A percentile compares a stretch with the other conserved stretches of the same genome.
Conservation (phyloP, 345 rosid genomes). For the Arabidopsis thaliana region DNA sequence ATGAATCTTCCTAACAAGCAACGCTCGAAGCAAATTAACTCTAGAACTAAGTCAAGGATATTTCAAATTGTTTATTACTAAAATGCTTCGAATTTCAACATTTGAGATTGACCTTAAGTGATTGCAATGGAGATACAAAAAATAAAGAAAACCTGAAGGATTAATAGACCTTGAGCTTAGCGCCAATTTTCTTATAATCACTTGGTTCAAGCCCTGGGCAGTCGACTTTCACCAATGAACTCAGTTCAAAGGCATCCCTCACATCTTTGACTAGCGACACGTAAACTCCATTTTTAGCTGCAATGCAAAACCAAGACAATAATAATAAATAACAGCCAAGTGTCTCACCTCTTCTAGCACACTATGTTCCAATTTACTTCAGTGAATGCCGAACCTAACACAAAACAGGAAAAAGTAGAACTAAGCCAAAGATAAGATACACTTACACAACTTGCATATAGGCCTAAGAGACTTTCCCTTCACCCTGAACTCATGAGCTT, state of each 20-base stretch:
- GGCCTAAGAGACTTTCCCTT: slow-evolving; percentile 82
- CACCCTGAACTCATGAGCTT: slow-evolving; percentile 65
- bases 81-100: background rate
- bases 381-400: slow-evolving; percentile 2
- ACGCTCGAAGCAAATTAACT: background rate
- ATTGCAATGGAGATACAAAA: slow-evolving; percentile 20
- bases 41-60: background rate
- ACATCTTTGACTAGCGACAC: slow-evolving; percentile 77
- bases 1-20: background rate
- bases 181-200: slow-evolving; percentile 93
- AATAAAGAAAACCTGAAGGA: background rate
- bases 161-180: slow-evolving; percentile 79
- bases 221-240: slow-evolving; percentile 79
- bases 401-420: background rate
- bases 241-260: slow-evolving; percentile 84
- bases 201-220: slow-evolving; percentile 82
- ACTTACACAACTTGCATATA: slow-evolving; percentile 80
- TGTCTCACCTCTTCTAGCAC: slow-evolving; percentile 6
- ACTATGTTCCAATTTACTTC: background rate
- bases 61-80: background rate
- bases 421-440: background rate
- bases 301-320: slow-evolving; percentile 35
- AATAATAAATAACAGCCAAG: slow-evolving; percentile 12
- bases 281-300: slow-evolving; percentile 92
- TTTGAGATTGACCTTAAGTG: background rate